phyloP scores from a whole-genome alignment of 768 basidiomycete genomes.

The Russula virescens region DNA sequence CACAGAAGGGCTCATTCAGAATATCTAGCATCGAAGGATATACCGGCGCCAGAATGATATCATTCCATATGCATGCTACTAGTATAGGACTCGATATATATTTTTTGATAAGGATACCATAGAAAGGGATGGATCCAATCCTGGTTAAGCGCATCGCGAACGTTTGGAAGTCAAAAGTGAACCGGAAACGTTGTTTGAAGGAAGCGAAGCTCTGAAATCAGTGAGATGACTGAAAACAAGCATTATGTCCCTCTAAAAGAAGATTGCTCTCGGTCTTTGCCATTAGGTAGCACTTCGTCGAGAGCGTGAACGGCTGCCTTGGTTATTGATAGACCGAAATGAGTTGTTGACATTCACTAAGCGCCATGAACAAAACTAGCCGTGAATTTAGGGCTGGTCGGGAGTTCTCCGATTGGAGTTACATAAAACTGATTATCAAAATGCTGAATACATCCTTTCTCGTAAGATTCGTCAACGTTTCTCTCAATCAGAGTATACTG shows the following conservation, averaged over 20 bases:
- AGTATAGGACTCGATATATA: background rate
- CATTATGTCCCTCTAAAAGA: slow-evolving; percentile 64
- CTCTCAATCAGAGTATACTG: no score
- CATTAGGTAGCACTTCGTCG: slow-evolving; percentile 62
- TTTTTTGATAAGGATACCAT: background rate
- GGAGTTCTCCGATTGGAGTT: no score
- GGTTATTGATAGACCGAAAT: slow-evolving; percentile 55
- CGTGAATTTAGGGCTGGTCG: slow-evolving; percentile 29
- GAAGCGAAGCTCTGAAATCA: slow-evolving; percentile 42
- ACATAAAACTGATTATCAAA: no score
- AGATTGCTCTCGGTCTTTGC: slow-evolving; percentile 62
- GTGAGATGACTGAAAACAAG: slow-evolving; percentile 34
- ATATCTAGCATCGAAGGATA: slow-evolving; percentile 29
- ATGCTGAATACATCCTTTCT: no score
- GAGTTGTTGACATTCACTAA: slow-evolving; percentile 44
- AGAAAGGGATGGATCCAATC: background rate
- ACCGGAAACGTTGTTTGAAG: slow-evolving; percentile 34
- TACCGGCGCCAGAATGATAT: slow-evolving; percentile 3
- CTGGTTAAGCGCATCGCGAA: background rate
- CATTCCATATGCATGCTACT: background rate
- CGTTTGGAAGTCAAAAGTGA: background rate
- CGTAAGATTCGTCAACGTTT: no score
- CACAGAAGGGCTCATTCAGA: slow-evolving; percentile 36
- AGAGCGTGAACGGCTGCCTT: slow-evolving; percentile 46
- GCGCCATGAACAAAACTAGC: background rate